Evolutionary conservation across 2,329 filamentous ascomycete species (phyloP).

Genomic region (Cercospora sp.): DNA sequence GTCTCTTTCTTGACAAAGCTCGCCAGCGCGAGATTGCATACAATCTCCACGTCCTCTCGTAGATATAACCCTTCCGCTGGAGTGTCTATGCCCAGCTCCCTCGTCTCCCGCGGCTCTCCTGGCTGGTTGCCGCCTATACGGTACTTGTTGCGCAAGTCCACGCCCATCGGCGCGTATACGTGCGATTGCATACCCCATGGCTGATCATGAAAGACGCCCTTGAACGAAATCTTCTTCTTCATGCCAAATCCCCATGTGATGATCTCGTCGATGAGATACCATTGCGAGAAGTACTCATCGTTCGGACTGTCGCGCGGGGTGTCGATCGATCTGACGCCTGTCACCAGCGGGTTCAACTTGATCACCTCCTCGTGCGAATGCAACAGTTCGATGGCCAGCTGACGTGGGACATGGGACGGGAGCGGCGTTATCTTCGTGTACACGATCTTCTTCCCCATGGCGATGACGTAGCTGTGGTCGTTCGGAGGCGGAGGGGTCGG

Average conservation of each 20-base stretch:
- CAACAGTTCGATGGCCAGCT: constrained; percentile 71
- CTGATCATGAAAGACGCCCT: constrained; percentile 71
- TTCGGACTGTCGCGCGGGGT: constrained; percentile 65
- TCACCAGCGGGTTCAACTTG: constrained; percentile 68
- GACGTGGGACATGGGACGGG: constrained; percentile 67
- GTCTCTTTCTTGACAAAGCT: constrained; percentile 67
- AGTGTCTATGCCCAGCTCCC: constrained; percentile 65
- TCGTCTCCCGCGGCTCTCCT: constrained; percentile 62
- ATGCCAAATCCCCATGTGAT: constrained; percentile 68
- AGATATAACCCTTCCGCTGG: constrained; percentile 67
- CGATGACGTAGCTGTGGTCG: constrained; percentile 6
- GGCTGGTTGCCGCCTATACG: constrained; percentile 69
- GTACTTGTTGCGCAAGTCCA: constrained; percentile 69
- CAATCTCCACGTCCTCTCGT: constrained; percentile 70
- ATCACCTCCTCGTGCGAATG: constrained; percentile 71
- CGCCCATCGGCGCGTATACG: constrained; percentile 66
- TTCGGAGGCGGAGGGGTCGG: not conserved
- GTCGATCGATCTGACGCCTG: constrained; percentile 62
- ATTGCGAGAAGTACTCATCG: constrained; percentile 72
- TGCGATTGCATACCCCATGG: constrained; percentile 72
- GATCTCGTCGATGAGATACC: constrained; percentile 71
- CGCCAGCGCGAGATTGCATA: constrained; percentile 63
- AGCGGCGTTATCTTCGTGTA: constrained; percentile 72
- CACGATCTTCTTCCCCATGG: constrained; percentile 58
- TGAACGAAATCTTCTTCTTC: constrained; percentile 67